Base-by-base conservation (phyloP, 441 rosid genomes). In the Euphorbia corollata region DNA sequence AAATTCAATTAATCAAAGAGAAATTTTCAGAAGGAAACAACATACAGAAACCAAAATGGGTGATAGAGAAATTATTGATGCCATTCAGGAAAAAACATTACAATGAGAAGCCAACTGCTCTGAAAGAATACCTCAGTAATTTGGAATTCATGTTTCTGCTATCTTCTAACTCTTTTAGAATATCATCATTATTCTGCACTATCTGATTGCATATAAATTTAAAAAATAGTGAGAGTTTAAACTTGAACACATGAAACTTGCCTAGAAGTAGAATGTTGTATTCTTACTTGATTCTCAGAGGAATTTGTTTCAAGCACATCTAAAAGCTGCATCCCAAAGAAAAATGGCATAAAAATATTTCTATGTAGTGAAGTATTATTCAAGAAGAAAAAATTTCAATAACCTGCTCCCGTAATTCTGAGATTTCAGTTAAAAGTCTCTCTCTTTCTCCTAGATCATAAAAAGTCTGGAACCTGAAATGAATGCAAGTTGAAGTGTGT, bases 321-420 rank as follows among this genome's bases (percentile, higher is more conserved):
- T 68, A 78, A 70, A 59, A 88, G 83, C 95, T 88, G 87, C 77
- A 75, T 64, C 47, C 62, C 74, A 65, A 64, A 63, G 63, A 68
- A 65, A 61, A 30, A 11, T 45, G 71, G 64, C 58, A 59, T 1
- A 68, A 74, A 54, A 69, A 73, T 61, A 47, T 53, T 51, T 63
- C 66, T 71, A 50, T 18, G 60, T 50, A 61, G 53, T 38, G 67
- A 16, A 60, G 66, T 24, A 39, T 7, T 19, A 63, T 10, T 57
- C 4, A 36, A 45, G 20, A 68, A 41, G 56, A 54, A 68, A 60
- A 68, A 47, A 64, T 56, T 61, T 38, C 63, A 64, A 74, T 62
- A 78, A 91, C 97, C 97, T 91, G 94, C 69, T 84, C 79, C 47
- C 88, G 86, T 70, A 91, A 71, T 63, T 81, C 86, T 68, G 94